A percentile compares a stretch with the other conserved stretches of the same genome.
phyloP scores from a whole-genome alignment of 169 alveolate genomes.

The Cryptosporidium ryanae region DNA sequence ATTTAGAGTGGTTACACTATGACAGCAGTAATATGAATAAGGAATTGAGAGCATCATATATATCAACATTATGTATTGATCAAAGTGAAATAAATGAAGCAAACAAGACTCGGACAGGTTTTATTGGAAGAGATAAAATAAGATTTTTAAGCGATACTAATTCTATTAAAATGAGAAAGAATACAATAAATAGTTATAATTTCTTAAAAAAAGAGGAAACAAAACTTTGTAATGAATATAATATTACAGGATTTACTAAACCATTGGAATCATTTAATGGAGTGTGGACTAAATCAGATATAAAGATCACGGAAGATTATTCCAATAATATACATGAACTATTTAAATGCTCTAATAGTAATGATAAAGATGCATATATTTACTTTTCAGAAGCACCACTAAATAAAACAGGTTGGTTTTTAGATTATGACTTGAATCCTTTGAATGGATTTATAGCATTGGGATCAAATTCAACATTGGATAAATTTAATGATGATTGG shows the following conservation, averaged over 20 bases:
- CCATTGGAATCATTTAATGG: conserved; percentile 52
- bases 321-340: background rate
- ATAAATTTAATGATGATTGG: conserved; percentile 16
- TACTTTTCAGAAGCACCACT: conserved; percentile 52
- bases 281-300: background rate
- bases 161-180: background rate
- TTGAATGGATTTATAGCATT: conserved; percentile 65
- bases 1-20: conserved; percentile 46
- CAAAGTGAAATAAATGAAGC: background rate
- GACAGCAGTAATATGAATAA: background rate
- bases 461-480: conserved; percentile 20
- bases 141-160: background rate
- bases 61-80: conserved; percentile 15
- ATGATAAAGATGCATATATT: conserved; percentile 41
- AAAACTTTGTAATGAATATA: conserved; percentile 8
- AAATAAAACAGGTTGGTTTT: conserved; percentile 70
- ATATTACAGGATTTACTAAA: conserved; percentile 29
- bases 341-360: conserved; percentile 34
- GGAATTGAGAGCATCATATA: conserved; percentile 1
- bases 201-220: background rate
- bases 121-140: background rate
- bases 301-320: background rate
- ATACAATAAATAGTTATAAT: background rate
- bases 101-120: background rate
- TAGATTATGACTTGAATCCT: conserved; percentile 63